A percentile compares a stretch with the other conserved stretches of the same genome.
These are phyloP conservation scores for Lyophyllum atratum DNA, from an alignment of 768 basidiomycete species.

Conservation along the genomic window DNA sequence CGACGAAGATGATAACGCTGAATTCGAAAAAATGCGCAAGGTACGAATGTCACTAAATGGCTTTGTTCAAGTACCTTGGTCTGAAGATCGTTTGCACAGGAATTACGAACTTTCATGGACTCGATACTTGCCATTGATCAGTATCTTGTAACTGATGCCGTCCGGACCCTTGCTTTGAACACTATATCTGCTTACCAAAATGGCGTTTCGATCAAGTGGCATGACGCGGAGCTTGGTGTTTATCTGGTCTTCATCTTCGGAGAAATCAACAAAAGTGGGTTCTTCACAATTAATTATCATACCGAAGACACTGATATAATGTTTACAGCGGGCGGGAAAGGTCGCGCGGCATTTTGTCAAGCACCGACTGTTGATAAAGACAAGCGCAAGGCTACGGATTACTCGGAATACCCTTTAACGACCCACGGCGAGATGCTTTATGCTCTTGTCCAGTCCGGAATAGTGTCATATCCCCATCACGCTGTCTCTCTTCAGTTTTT, in stretches of 20 bases:
- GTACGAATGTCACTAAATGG: conserved; percentile 36
- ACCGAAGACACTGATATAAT: conserved; percentile 5
- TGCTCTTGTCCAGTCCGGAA: conserved; percentile 79
- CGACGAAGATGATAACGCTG: conserved; percentile 85
- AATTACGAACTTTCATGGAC: conserved; percentile 84
- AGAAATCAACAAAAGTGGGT: conserved; percentile 85
- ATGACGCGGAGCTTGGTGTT: conserved; percentile 91
- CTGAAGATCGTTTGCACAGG: conserved; percentile 46
- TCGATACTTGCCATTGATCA: conserved; percentile 85
- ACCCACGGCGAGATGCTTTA: conserved; percentile 89
- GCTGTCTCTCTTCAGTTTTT: conserved; percentile 90
- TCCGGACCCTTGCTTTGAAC: conserved; percentile 70
- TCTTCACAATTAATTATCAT: background rate
- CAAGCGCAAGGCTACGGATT: conserved; percentile 66
- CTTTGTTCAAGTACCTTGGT: conserved; percentile 4
- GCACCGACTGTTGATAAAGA: conserved; percentile 71
- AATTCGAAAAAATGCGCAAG: conserved; percentile 86
- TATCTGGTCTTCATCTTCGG: conserved; percentile 94
- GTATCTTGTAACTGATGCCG: conserved; percentile 77
- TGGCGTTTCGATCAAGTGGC: conserved; percentile 76
- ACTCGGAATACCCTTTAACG: conserved; percentile 82
- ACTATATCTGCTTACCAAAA: conserved; percentile 74
- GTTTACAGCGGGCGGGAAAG: conserved; percentile 66
- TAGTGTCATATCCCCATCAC: conserved; percentile 81
- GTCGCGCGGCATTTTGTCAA: conserved; percentile 84